Percentiles rank a stretch among this genome's conserved stretches.
Evolutionary conservation across 2,329 filamentous ascomycete species (phyloP).

Genomic region (Calonectria henricotiae): DNA sequence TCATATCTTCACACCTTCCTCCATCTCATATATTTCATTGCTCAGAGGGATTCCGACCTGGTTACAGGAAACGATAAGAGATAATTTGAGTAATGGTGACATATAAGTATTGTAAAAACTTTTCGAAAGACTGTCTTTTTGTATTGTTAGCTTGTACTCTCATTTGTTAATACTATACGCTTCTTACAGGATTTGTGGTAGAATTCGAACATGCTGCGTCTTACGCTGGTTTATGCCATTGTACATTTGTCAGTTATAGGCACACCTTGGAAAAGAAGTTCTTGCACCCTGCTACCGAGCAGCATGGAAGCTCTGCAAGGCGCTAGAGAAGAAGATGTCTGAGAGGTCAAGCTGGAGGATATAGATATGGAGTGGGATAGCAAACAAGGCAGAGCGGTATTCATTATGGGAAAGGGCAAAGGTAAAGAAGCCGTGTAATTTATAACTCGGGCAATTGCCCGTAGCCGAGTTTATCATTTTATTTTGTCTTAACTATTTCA

Average conservation of each 20-base stretch:
- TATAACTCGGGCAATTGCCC: neutral
- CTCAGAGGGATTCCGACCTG: constrained; percentile 12
- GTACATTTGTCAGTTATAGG: too few relatives aligned
- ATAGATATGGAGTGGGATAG: constrained; percentile 50
- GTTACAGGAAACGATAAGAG: constrained; percentile 14
- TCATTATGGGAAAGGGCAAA: constrained; percentile 44
- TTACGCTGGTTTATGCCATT: too few relatives aligned
- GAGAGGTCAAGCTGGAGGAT: constrained; percentile 46
- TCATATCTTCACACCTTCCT: constrained; percentile 1
- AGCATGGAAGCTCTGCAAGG: constrained; percentile 51
- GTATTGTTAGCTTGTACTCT: neutral
- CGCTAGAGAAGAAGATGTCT: constrained; percentile 42
- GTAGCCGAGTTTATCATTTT: neutral
- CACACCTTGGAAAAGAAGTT: too few relatives aligned
- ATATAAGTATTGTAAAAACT: neutral
- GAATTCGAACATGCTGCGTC: too few relatives aligned
- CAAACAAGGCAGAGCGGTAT: constrained; percentile 49
- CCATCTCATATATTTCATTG: neutral
- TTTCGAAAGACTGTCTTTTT: neutral
- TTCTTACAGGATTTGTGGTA: too few relatives aligned
- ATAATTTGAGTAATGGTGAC: neutral
- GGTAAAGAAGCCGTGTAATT: neutral
- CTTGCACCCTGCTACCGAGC: neutral
- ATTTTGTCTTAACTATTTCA: too few relatives aligned
- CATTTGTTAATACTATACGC: too few relatives aligned